Conservation (phyloP, 2,329 filamentous ascomycete genomes). For the Ophioceras dolichostomum region DNA sequence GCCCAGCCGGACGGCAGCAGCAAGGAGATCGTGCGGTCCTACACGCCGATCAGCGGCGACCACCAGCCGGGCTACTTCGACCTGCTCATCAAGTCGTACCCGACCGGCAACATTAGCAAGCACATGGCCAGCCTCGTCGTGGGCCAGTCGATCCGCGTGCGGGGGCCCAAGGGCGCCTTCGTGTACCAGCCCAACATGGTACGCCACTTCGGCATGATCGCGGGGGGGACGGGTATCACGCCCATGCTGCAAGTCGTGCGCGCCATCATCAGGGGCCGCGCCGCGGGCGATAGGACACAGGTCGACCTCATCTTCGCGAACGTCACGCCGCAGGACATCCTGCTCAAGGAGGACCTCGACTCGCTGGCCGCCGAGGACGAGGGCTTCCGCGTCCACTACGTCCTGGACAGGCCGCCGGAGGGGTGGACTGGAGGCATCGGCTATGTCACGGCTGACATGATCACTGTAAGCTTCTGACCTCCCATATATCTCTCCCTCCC, state of each 20-base stretch:
- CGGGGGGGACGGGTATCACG: constrained; percentile 93
- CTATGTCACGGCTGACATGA: constrained; percentile 93
- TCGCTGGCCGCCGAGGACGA: constrained; percentile 59
- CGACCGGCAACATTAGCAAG: constrained; percentile 93
- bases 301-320: constrained; percentile 96
- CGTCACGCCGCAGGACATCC: constrained; percentile 82
- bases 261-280: constrained; percentile 73
- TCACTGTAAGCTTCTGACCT: constrained; percentile 49
- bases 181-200: constrained; percentile 97
- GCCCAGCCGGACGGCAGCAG: constrained; percentile 53
- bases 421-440: constrained; percentile 87
- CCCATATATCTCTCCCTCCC: too few relatives aligned
- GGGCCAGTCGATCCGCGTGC: constrained; percentile 80
- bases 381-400: constrained; percentile 82
- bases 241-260: constrained; percentile 96
- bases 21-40: constrained; percentile 82
- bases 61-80: constrained; percentile 87
- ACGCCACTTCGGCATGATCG: constrained; percentile 93
- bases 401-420: constrained; percentile 89
- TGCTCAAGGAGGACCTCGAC: constrained; percentile 87
- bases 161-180: constrained; percentile 94
- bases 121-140: constrained; percentile 74
- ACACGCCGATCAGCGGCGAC: constrained; percentile 85
- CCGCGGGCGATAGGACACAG: constrained; percentile 71
- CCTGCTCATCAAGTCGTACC: constrained; percentile 95